Conservation (phyloP, 2,329 filamentous ascomycete species). For the Chaetomiaceae sp. region DNA sequence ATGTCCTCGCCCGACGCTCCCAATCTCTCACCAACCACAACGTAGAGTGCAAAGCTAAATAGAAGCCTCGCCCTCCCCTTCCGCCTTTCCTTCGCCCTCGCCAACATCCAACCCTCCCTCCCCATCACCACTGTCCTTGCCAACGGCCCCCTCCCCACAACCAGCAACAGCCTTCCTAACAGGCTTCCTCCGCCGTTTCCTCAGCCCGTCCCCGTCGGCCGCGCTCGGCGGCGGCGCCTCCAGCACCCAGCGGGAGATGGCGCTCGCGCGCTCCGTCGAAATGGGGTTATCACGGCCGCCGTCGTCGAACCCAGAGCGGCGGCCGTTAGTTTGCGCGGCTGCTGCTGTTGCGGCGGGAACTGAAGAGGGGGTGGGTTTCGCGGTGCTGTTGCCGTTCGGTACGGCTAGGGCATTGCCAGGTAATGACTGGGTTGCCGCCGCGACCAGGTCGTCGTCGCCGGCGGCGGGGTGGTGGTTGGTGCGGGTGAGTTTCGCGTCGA, state of each 20-base stretch:
- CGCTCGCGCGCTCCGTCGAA: slow-evolving; percentile 61
- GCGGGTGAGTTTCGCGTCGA: slow-evolving; percentile 26
- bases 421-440: too few species aligned
- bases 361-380: neutral
- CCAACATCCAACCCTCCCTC: neutral
- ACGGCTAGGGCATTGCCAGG: neutral
- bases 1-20: too few species aligned
- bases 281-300: slow-evolving; percentile 47
- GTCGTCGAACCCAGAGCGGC: neutral
- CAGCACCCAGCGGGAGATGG: slow-evolving; percentile 63
- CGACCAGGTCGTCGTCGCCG: too few species aligned
- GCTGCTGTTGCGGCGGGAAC: neutral
- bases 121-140: neutral
- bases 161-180: slow-evolving; percentile 4
- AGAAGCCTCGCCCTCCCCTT: neutral
- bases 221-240: slow-evolving; percentile 40
- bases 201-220: slow-evolving; percentile 19
- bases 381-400: neutral
- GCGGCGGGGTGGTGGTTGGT: slow-evolving; percentile 5
- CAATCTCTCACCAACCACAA: too few species aligned
- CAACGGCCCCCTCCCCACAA: neutral
- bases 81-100: neutral
- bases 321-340: neutral
- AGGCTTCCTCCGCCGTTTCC: slow-evolving; percentile 35
- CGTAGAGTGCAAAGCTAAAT: too few species aligned